Evolutionary conservation across 805 yeast genomes (phyloP).

Genomic region (Saccharomycopsis capsularis): DNA sequence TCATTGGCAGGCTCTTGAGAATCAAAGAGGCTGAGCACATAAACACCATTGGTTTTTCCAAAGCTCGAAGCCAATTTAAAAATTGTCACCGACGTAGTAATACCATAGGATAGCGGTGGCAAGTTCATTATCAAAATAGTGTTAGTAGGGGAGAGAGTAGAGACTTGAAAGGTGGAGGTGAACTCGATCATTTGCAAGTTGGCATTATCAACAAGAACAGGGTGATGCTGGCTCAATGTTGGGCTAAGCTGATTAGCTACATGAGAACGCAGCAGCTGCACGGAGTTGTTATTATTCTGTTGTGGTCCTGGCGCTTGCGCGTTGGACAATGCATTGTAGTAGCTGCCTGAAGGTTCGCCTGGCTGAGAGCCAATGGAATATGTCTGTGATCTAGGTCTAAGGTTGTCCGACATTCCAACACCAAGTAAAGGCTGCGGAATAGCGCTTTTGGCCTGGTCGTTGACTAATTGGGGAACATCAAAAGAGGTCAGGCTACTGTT

Average conservation of each 20-base stretch:
- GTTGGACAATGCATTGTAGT: neutral
- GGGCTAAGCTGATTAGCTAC: constrained; percentile 23
- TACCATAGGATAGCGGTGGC: constrained; percentile 48
- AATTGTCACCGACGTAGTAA: constrained; percentile 52
- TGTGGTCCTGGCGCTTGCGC: neutral
- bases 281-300: neutral
- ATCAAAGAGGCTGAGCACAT: constrained; percentile 40
- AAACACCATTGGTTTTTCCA: constrained; percentile 55
- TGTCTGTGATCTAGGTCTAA: constrained; percentile 36
- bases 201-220: constrained; percentile 46
- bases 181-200: constrained; percentile 52
- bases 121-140: constrained; percentile 74
- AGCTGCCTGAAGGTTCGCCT: neutral
- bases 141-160: constrained; percentile 67
- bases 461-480: neutral
- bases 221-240: constrained; percentile 24
- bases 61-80: constrained; percentile 47
- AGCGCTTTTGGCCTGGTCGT: neutral
- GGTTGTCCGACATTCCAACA: constrained; percentile 14
- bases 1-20: neutral
- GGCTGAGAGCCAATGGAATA: constrained; percentile 27
- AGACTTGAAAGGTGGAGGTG: constrained; percentile 67
- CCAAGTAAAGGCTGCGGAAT: constrained; percentile 5
- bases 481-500: too few species aligned
- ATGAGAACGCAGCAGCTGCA: neutral